Base-by-base conservation (phyloP, 2,329 filamentous ascomycete species). In the Penicillium sp. region DNA sequence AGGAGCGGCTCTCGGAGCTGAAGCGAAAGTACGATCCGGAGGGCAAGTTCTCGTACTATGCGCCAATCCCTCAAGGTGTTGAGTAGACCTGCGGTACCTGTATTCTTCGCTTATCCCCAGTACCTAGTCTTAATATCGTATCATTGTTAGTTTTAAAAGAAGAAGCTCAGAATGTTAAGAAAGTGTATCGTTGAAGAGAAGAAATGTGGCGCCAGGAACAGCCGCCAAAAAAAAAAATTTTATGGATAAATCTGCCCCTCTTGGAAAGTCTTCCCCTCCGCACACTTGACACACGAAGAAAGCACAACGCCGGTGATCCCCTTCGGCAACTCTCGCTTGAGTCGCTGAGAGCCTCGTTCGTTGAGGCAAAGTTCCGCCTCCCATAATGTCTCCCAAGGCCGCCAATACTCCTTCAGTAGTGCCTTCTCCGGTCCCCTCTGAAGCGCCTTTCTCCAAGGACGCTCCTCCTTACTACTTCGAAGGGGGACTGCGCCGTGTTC, bases 401-500 rank as follows among this genome's bases (percentile, higher is more conserved):
- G 65, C 74, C 64, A 73, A 77, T 56, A 69, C 55, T 53, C 69
- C 63, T 8, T 54, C 66, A 44, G 65, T 72, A 61, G 65, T 68
- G n/a, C 64, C 69, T 49, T 69, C 70, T 52, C 61, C 71, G 17
- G 71, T 74, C 26, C 66, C 68, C 5, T 62, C 71, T 23, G 48
- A 63, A 35, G 60, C 66, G 57, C 65, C 67, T 3, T 64, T 65
- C 21, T 60, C 35, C 35, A 41, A 11, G 11, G 35, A 41, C 15
- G 85, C 86, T 51, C 81, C 82, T 60, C 93, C 92, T 0, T 98
- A 97, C 78, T 90, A 90, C 70, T 83, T 97, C 65, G 90, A 97
- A 70, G 89, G 90, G 69, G 93, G 91, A 8, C 81, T 99, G 64
- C 89, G 93, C 55, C 89, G 92, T 66, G 90, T 97, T 35, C 85